phyloP scores from a whole-genome alignment of 1,284 basidiomycete species.

The Xerocomus cyaneibrunnescens region DNA sequence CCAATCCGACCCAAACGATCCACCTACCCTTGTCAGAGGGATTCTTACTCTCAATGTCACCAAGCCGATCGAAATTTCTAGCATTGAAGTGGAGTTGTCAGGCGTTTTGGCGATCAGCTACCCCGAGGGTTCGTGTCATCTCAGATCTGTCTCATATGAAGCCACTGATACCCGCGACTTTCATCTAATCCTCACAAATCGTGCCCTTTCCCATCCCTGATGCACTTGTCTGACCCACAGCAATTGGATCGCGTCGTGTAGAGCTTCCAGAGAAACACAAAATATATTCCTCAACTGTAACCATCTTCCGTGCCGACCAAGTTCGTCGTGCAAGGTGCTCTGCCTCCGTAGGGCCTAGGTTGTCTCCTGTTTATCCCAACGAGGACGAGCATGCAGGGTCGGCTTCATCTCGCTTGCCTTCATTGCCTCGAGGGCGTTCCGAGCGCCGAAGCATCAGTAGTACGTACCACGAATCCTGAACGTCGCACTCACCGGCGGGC shows the following conservation, averaged over 20 bases:
- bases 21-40: constrained; percentile 81
- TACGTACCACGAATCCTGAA: constrained; percentile 1
- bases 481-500: not conserved
- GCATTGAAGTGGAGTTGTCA: constrained; percentile 78
- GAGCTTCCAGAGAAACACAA: constrained; percentile 80
- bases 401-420: not conserved
- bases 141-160: not conserved
- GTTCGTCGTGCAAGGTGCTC: constrained; percentile 46
- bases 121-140: constrained; percentile 73
- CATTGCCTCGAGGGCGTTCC: constrained; percentile 2
- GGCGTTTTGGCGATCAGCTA: constrained; percentile 66
- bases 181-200: too few species aligned
- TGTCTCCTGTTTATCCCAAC: constrained; percentile 37
- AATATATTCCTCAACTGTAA: constrained; percentile 71
- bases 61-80: constrained; percentile 86
- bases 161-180: not conserved
- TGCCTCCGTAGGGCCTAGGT: constrained; percentile 79
- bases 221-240: constrained; percentile 39
- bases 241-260: constrained; percentile 74
- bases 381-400: constrained; percentile 27
- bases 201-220: not conserved
- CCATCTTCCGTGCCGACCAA: constrained; percentile 69
- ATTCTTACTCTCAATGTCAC: constrained; percentile 77
- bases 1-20: constrained; percentile 31
- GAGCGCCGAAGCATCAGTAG: not conserved